Evolutionary conservation across 345 rosid species (phyloP).

Genomic region (Eucalyptus paniculata): DNA sequence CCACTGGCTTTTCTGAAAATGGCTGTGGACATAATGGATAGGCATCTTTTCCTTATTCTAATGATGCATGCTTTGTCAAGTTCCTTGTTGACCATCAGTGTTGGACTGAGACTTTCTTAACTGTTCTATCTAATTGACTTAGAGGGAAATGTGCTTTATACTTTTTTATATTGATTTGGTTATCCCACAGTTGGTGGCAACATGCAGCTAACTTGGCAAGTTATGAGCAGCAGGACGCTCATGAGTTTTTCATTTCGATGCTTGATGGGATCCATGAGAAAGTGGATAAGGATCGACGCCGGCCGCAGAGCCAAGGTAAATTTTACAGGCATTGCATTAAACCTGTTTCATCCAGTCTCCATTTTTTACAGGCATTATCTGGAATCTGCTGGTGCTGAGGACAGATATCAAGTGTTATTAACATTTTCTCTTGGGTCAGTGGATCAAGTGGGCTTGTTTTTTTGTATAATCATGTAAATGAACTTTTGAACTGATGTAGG

Average conservation of each 20-base stretch:
- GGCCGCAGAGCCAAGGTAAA: not conserved
- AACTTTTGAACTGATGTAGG: not conserved
- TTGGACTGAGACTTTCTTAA: not conserved
- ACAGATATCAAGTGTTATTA: not conserved
- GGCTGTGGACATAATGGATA: not conserved
- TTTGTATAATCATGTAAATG: not conserved
- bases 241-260: slow-evolving; percentile 88
- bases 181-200: slow-evolving; percentile 85
- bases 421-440: not conserved
- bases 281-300: slow-evolving; percentile 35
- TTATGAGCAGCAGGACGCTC: slow-evolving; percentile 96
- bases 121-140: not conserved
- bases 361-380: not conserved
- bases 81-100: not conserved
- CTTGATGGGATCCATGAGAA: slow-evolving; percentile 86
- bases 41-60: not conserved
- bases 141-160: not conserved
- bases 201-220: slow-evolving; percentile 74
- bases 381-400: not conserved
- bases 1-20: not conserved
- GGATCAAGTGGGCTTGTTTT: not conserved
- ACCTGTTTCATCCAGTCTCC: not conserved
- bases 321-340: not conserved
- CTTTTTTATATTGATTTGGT: not conserved
- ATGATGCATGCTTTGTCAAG: not conserved